Percentiles rank a stretch among this genome's conserved stretches.
Evolutionary conservation across 2,329 filamentous ascomycete species (phyloP).

Genomic region (Kalmusia sp.): DNA sequence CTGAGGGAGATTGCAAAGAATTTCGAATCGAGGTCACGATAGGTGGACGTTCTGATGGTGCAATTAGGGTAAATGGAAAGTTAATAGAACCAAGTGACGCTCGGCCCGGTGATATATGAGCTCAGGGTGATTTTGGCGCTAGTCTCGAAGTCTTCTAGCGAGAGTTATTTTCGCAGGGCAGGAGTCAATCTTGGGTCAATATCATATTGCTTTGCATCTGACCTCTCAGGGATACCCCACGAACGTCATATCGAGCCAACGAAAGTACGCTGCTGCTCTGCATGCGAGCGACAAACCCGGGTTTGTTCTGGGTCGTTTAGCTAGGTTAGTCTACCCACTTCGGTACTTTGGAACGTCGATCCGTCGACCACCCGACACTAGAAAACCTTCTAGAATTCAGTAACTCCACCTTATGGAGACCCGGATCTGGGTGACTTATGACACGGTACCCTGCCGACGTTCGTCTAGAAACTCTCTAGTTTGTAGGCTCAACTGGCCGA

Average conservation of each 20-base stretch:
- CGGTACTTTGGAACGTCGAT: not conserved
- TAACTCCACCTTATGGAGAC: too few relatives aligned
- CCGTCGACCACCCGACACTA: not conserved
- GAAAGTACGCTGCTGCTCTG: not conserved
- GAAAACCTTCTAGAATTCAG: not conserved
- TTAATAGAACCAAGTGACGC: not conserved
- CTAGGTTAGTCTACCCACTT: too few relatives aligned
- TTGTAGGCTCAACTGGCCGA: too few relatives aligned
- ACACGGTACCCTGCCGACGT: not conserved
- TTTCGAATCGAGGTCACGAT: not conserved
- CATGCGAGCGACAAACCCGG: too few relatives aligned
- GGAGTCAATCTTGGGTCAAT: not conserved
- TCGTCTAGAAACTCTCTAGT: too few relatives aligned
- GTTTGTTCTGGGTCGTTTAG: too few relatives aligned
- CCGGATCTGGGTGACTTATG: not conserved
- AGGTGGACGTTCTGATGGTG: not conserved
- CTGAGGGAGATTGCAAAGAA: not conserved
- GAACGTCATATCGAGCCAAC: not conserved
- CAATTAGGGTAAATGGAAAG: conserved; percentile 7
- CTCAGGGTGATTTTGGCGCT: not conserved
- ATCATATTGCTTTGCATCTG: not conserved
- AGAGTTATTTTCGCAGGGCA: too few relatives aligned
- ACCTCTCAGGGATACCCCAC: not conserved
- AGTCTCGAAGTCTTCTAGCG: not conserved
- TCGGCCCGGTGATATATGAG: conserved; percentile 6